Percentiles rank a stretch among this genome's conserved stretches.
Conservation (phyloP, 805 yeast genomes). For the Candida orba region DNA sequence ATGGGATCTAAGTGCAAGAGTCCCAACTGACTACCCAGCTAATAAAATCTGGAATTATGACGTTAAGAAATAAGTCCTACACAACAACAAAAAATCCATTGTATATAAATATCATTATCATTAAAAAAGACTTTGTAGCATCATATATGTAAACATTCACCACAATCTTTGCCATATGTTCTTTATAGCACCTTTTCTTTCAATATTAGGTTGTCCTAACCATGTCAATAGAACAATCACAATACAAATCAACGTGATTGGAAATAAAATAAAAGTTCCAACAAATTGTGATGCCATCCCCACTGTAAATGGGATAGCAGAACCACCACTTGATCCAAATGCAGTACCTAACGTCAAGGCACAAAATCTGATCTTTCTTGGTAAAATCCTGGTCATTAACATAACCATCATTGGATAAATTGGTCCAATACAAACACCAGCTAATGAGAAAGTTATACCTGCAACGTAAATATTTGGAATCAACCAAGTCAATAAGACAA, state of each 20-base stretch:
- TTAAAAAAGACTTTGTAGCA: neutral
- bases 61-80: slow-evolving; percentile 12
- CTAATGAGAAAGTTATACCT: slow-evolving; percentile 37
- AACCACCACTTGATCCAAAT: slow-evolving; percentile 54
- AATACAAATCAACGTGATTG: slow-evolving; percentile 36
- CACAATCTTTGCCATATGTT: slow-evolving; percentile 19
- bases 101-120: neutral
- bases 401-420: slow-evolving; percentile 46
- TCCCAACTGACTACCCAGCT: slow-evolving; percentile 89
- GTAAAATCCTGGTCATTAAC: slow-evolving; percentile 36
- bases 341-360: slow-evolving; percentile 47
- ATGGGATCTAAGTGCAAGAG: slow-evolving; percentile 77
- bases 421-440: slow-evolving; percentile 54
- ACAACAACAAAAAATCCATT: too few relatives aligned
- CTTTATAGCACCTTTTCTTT: slow-evolving; percentile 22
- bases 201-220: slow-evolving; percentile 39
- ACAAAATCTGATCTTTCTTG: slow-evolving; percentile 44
- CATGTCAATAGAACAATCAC: slow-evolving; percentile 32
- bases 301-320: slow-evolving; percentile 44
- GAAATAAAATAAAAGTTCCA: slow-evolving; percentile 45
- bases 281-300: slow-evolving; percentile 40
- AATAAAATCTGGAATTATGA: slow-evolving; percentile 70
- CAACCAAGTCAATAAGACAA: slow-evolving; percentile 41
- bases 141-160: slow-evolving; percentile 8
- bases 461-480: slow-evolving; percentile 37